Evolutionary conservation across 768 basidiomycete species (phyloP), one percentile per base, ranked within the genome.

Genomic region (Tulasnella sp.): DNA sequence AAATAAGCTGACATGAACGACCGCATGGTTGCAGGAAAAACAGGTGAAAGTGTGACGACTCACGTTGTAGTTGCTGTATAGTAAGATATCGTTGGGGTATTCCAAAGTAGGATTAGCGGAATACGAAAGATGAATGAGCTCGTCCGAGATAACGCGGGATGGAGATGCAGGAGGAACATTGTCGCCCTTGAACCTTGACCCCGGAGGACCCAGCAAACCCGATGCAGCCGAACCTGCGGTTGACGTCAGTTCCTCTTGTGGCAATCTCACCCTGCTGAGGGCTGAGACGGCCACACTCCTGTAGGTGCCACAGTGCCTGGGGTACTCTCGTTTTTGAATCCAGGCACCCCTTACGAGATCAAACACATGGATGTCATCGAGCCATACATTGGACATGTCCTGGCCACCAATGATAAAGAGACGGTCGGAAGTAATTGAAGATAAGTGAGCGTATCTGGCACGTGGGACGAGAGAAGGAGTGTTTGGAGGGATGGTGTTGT

Each of bases 51-150:
- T 5, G 7, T 35, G 19, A 16, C 43, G 32, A 67, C 81, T 58
- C 58, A 87, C 86, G 68, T 96, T 96, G 70, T 92, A 95, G 63
- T 98, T 99, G 60, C 87, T 90, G 66, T 92, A 99, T 24, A 93
- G 70, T 65, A 78, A 86, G 27, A 96, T 85, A 58, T 95, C 86
- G 58, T 78, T 81, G 6, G 88, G 87, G 59, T 78, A 75, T 53
- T 87, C 79, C 54, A 79, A 77, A 2, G 72, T 80, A 8, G 85
- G 79, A 2, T 70, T 61, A 1, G 79, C 72, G 27, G 89, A 83
- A 63, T 87, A 90, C 1, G 86, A 82, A 33, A 86, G 72, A 62
- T 87, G 80, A 31, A 74, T 64, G 50, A 86, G 68, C 50, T 48
- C 19, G 27, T 56, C 55, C 27, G 55, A 56, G 20, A 34, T 45